These are phyloP conservation scores for Mangifera indica DNA, from an alignment of 345 rosid species.

Conservation along the genomic window DNA sequence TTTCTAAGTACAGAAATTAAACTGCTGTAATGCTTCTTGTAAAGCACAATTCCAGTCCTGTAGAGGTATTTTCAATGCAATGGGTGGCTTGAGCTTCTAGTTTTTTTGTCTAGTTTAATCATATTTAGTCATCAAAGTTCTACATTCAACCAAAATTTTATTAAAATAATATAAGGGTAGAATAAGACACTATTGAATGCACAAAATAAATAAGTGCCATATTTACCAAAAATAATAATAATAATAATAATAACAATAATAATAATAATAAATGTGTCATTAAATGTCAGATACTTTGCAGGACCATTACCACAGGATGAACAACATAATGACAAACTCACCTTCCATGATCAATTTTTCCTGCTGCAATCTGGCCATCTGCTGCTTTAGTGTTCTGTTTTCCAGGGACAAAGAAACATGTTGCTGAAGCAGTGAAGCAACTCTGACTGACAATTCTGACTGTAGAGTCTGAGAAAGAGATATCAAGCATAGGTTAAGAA, in stretches of 20 bases:
- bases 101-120: not conserved
- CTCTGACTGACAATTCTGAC: conserved; percentile 57
- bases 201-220: not conserved
- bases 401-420: conserved; percentile 56
- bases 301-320: not conserved
- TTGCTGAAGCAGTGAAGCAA: conserved; percentile 56
- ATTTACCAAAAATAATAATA: too few relatives aligned
- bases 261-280: too few relatives aligned
- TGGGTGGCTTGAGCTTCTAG: not conserved
- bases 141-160: not conserved
- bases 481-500: conserved; percentile 1
- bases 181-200: not conserved
- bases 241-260: too few relatives aligned
- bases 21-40: not conserved
- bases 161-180: not conserved
- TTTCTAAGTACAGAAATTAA: not conserved
- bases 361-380: conserved; percentile 48
- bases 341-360: conserved; percentile 61
- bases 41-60: not conserved
- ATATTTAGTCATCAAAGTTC: not conserved
- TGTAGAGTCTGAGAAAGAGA: conserved; percentile 47
- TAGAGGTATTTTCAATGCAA: not conserved
- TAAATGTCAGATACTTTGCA: not conserved
- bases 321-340: conserved; percentile 21
- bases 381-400: conserved; percentile 60